These are phyloP conservation scores for Coemansia sp. DNA, from an alignment of 192 early-diverging fungal species.

Conservation along the genomic window DNA sequence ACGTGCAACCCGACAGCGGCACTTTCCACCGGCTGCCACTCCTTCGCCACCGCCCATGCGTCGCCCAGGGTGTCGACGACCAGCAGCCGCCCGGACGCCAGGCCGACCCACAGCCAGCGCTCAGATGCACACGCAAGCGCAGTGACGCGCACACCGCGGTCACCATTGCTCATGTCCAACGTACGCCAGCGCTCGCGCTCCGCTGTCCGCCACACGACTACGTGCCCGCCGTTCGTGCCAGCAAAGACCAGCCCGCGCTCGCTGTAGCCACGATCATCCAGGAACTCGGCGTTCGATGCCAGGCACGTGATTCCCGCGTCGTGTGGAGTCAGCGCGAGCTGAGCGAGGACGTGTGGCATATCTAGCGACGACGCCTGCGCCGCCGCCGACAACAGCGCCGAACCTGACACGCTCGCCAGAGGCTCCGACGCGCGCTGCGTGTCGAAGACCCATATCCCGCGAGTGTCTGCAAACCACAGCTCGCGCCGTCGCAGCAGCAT, in stretches of 20 bases:
- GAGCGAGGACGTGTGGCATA: constrained; percentile 20
- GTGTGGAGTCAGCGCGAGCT: constrained; percentile 24
- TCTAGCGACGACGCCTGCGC: constrained; percentile 12
- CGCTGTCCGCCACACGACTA: constrained; percentile 37
- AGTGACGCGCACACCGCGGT: constrained; percentile 30
- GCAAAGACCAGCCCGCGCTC: constrained; percentile 40
- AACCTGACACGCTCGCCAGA: constrained; percentile 18
- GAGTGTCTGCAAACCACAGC: constrained; percentile 47
- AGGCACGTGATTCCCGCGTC: constrained; percentile 42
- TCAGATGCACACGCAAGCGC: constrained; percentile 41
- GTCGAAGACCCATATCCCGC: constrained; percentile 44
- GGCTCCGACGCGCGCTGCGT: constrained; percentile 18
- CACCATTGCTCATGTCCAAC: constrained; percentile 42
- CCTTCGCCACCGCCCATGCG: constrained; percentile 42
- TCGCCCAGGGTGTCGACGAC: constrained; percentile 34
- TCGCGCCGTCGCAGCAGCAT: constrained; percentile 29
- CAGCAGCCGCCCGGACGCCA: constrained; percentile 32
- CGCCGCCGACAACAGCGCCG: constrained; percentile 15
- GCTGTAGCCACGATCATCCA: constrained; percentile 19
- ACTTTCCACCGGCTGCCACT: constrained; percentile 35
- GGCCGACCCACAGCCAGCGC: constrained; percentile 49
- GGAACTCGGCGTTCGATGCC: constrained; percentile 32
- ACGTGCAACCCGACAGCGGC: constrained; percentile 28
- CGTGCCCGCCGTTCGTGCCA: constrained; percentile 44
- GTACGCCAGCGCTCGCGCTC: constrained; percentile 42